phyloP scores from a whole-genome alignment of 2,329 filamentous ascomycete species.

The Pyricularia pennisetigena region DNA sequence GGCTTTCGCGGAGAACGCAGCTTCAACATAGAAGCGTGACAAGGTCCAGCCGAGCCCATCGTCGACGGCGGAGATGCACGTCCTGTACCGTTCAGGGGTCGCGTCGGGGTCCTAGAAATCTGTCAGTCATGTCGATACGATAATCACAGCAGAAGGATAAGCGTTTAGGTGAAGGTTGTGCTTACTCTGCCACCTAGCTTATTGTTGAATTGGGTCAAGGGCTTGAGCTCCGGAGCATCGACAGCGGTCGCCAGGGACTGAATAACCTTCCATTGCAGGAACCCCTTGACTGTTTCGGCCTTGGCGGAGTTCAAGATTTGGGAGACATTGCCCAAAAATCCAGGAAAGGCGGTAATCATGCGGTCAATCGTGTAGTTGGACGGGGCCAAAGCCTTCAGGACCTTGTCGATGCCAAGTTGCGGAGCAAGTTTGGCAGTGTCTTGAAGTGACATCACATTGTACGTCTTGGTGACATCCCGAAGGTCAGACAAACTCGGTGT shows the following conservation, averaged over 20 bases:
- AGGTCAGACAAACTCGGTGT: conserved; percentile 28
- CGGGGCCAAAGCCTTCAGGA: conserved; percentile 43
- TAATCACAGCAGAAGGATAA: background rate
- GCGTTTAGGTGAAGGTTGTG: background rate
- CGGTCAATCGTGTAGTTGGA: conserved; percentile 36
- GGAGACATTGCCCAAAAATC: conserved; percentile 49
- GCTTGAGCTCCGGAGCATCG: conserved; percentile 48
- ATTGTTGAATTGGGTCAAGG: conserved; percentile 50
- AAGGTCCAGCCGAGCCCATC: conserved; percentile 55
- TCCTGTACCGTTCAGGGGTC: conserved; percentile 55
- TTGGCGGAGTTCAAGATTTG: conserved; percentile 42
- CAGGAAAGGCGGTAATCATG: conserved; percentile 49
- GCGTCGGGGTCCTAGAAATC: conserved; percentile 42
- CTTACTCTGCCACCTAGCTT: conserved; percentile 44
- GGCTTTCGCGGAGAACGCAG: conserved; percentile 55
- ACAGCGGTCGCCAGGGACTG: conserved; percentile 40
- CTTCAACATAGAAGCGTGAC: conserved; percentile 61
- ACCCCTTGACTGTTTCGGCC: conserved; percentile 47
- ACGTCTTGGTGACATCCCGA: conserved; percentile 37
- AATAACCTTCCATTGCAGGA: conserved; percentile 55
- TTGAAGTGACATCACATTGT: conserved; percentile 51
- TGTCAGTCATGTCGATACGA: background rate
- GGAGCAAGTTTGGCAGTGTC: conserved; percentile 46
- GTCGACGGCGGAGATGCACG: conserved; percentile 48
- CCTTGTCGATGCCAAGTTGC: conserved; percentile 39